A percentile compares a stretch with the other conserved stretches of the same genome.
Conservation (phyloP, 2,329 filamentous ascomycete genomes). For the Aureobasidium vineae region DNA sequence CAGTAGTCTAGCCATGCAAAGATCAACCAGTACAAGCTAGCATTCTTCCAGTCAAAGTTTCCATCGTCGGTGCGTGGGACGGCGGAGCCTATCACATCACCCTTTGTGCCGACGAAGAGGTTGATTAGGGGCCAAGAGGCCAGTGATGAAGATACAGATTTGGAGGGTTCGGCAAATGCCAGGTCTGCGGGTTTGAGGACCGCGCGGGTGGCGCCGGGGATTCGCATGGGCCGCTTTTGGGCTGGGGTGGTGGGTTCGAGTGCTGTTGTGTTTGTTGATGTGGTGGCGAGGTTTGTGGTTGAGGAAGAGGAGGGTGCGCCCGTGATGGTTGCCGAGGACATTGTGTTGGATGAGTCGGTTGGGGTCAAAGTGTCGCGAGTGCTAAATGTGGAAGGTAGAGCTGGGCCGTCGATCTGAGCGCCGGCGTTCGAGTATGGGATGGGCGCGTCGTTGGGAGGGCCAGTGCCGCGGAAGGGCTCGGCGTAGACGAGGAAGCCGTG, state of each 20-base stretch:
- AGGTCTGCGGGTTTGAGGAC: slow-evolving; percentile 46
- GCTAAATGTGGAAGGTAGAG: slow-evolving; percentile 36
- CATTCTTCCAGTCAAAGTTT: slow-evolving; percentile 71
- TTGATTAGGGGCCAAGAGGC: slow-evolving; percentile 31
- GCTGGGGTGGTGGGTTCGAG: slow-evolving; percentile 22
- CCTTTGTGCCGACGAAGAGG: slow-evolving; percentile 46
- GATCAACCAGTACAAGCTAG: slow-evolving; percentile 60
- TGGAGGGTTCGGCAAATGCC: slow-evolving; percentile 50
- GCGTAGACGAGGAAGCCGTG: slow-evolving; percentile 51
- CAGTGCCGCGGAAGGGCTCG: slow-evolving; percentile 48
- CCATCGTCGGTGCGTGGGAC: slow-evolving; percentile 71
- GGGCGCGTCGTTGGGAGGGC: slow-evolving; percentile 45
- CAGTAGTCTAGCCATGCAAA: slow-evolving; percentile 58
- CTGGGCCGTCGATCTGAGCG: slow-evolving; percentile 34
- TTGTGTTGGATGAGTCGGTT: slow-evolving; percentile 39
- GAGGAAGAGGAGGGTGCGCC: background rate
- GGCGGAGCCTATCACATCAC: slow-evolving; percentile 68
- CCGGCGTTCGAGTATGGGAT: slow-evolving; percentile 43
- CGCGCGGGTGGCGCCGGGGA: slow-evolving; percentile 42
- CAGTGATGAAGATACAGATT: slow-evolving; percentile 35
- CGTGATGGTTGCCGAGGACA: slow-evolving; percentile 45
- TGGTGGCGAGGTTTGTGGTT: slow-evolving; percentile 15
- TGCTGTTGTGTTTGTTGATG: slow-evolving; percentile 14
- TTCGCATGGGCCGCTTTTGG: slow-evolving; percentile 33
- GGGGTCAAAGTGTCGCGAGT: slow-evolving; percentile 39